A percentile compares a stretch with the other conserved stretches of the same genome.
Evolutionary conservation across 2,329 filamentous ascomycete species (phyloP).

Genomic region (Penicillium crustosum): DNA sequence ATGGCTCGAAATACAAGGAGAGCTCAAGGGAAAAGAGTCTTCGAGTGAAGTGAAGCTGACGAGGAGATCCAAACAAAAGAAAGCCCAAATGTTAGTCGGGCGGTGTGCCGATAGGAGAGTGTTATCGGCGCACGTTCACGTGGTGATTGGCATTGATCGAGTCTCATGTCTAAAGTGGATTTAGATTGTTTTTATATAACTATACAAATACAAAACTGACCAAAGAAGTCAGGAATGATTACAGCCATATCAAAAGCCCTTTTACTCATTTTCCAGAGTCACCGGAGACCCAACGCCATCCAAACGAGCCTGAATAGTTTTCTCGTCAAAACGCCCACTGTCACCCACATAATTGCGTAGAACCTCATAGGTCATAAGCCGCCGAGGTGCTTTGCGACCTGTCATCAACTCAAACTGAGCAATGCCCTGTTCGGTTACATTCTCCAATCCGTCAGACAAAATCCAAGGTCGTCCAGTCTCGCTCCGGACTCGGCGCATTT

Average conservation of each 20-base stretch:
- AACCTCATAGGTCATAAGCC: conserved; percentile 69
- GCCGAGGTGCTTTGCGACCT: conserved; percentile 67
- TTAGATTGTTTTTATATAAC: not conserved
- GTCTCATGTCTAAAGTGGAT: not conserved
- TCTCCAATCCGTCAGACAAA: conserved; percentile 71
- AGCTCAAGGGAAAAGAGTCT: not conserved
- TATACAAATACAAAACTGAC: not conserved
- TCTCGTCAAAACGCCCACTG: conserved; percentile 38
- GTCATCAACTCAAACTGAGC: conserved; percentile 82
- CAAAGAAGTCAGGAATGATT: not conserved
- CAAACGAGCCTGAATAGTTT: conserved; percentile 38
- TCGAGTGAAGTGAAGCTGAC: conserved; percentile 2
- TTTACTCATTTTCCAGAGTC: conserved; percentile 3
- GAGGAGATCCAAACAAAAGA: conserved; percentile 7
- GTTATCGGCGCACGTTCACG: conserved; percentile 1
- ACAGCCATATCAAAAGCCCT: not conserved
- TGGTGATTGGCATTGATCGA: not conserved
- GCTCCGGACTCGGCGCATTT: conserved; percentile 62
- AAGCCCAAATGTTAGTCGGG: conserved; percentile 1
- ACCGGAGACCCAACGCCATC: conserved; percentile 29
- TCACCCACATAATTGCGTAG: conserved; percentile 40
- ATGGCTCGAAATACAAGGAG: not conserved
- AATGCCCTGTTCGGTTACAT: conserved; percentile 75
- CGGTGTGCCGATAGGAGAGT: conserved; percentile 10
- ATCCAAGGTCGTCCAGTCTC: conserved; percentile 62